Evolutionary conservation across 495 filamentous ascomycete species (phyloP).

Genomic region (Annulohypoxylon moriforme): DNA sequence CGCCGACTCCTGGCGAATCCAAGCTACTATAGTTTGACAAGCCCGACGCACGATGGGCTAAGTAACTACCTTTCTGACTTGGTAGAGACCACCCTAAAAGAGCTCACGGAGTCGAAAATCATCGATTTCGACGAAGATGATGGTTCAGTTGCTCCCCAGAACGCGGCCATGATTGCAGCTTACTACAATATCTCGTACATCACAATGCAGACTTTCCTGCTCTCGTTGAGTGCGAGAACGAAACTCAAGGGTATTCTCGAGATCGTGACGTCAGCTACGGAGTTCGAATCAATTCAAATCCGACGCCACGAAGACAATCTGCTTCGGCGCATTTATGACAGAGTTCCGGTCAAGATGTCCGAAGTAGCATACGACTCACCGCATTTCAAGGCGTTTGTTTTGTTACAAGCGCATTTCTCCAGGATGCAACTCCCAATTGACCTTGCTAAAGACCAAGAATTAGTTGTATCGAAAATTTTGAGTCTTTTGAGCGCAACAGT

Average conservation of each 20-base stretch:
- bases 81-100: constrained; percentile 91
- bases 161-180: constrained; percentile 96
- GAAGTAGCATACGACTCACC: constrained; percentile 88
- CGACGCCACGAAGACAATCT: constrained; percentile 91
- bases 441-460: constrained; percentile 95
- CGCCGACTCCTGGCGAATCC: constrained; percentile 96
- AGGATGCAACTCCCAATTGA: constrained; percentile 95
- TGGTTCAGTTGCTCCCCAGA: constrained; percentile 87
- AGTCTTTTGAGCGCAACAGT: constrained; percentile 91
- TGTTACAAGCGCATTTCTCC: constrained; percentile 97
- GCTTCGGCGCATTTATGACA: constrained; percentile 92
- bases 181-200: constrained; percentile 99
- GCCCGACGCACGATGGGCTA: constrained; percentile 90
- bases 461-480: constrained; percentile 85
- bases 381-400: constrained; percentile 97
- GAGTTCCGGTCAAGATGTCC: constrained; percentile 93
- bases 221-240: constrained; percentile 87
- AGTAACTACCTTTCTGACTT: constrained; percentile 95
- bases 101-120: constrained; percentile 92
- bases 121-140: constrained; percentile 98
- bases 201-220: constrained; percentile 99
- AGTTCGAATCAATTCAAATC: constrained; percentile 96
- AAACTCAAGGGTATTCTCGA: constrained; percentile 97
- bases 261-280: constrained; percentile 95
- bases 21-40: constrained; percentile 92